Percentiles rank a stretch among this genome's conserved stretches.
Conservation (phyloP, 257 asterid genomes). For the Solanum habrochaites region DNA sequence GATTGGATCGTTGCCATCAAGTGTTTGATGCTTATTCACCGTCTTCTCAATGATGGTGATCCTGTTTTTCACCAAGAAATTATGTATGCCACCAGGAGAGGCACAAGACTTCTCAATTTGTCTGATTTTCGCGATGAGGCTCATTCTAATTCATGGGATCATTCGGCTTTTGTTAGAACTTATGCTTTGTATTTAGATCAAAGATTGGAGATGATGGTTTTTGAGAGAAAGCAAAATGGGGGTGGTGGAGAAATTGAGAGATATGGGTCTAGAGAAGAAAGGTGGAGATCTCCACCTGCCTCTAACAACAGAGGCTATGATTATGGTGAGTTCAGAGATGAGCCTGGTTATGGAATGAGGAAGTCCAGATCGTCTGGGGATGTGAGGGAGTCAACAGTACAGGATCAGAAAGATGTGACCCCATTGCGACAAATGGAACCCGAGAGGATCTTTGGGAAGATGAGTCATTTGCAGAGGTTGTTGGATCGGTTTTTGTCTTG, state of each 20-base stretch:
- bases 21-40: slow-evolving; percentile 44
- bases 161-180: slow-evolving; percentile 54
- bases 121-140: slow-evolving; percentile 65
- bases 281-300: slow-evolving; percentile 29
- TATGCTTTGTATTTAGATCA: slow-evolving; percentile 59
- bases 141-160: slow-evolving; percentile 61
- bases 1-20: slow-evolving; percentile 61
- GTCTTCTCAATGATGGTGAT: slow-evolving; percentile 44
- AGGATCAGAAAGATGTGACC: slow-evolving; percentile 29
- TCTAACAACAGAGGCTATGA: slow-evolving; percentile 24
- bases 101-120: slow-evolving; percentile 43
- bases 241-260: slow-evolving; percentile 18
- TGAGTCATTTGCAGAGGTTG: slow-evolving; percentile 56
- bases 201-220: slow-evolving; percentile 41
- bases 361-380: slow-evolving; percentile 49
- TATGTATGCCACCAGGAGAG: slow-evolving; percentile 47
- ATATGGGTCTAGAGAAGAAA: slow-evolving; percentile 32
- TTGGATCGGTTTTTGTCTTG: slow-evolving; percentile 49
- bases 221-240: slow-evolving; percentile 35
- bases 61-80: slow-evolving; percentile 37
- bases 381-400: slow-evolving; percentile 21
- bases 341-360: slow-evolving; percentile 35
- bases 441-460: slow-evolving; percentile 41
- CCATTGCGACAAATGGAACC: slow-evolving; percentile 50
- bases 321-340: slow-evolving; percentile 24